phyloP scores from a whole-genome alignment of 495 filamentous ascomycete genomes.

The Aspergillus bertholletiae region DNA sequence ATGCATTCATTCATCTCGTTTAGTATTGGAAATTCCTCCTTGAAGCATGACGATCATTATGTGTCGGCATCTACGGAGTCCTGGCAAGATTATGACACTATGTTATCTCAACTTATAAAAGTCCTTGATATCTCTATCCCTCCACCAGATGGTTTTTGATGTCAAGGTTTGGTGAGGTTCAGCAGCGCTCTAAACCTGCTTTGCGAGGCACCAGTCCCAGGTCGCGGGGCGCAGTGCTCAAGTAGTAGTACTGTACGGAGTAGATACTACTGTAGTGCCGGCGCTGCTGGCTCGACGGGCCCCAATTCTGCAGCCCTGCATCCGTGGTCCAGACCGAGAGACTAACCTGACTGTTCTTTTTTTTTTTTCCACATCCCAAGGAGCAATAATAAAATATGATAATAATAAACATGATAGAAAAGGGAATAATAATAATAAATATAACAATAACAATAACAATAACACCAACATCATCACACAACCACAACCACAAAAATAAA shows the following conservation, averaged over 20 bases:
- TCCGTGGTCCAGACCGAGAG: slow-evolving; percentile 17
- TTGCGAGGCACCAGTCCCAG: too few relatives aligned
- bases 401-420: not conserved
- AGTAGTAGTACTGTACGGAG: too few relatives aligned
- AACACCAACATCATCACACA: not conserved
- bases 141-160: too few relatives aligned
- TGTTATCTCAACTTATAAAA: too few relatives aligned
- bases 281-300: not conserved
- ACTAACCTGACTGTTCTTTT: not conserved
- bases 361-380: not conserved
- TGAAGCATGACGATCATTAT: not conserved
- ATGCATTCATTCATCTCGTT: not conserved
- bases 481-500: not conserved
- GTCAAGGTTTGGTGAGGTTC: too few relatives aligned
- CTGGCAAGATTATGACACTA: too few relatives aligned
- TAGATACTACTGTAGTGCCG: too few relatives aligned
- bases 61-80: too few relatives aligned
- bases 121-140: too few relatives aligned
- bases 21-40: not conserved
- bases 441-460: not conserved
- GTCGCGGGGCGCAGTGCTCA: too few relatives aligned
- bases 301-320: slow-evolving; percentile 17
- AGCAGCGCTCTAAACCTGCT: too few relatives aligned
- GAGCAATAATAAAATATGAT: not conserved
- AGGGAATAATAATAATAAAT: not conserved